Base-by-base conservation (phyloP, 345 rosid genomes). In the Eucalyptus rudis region DNA sequence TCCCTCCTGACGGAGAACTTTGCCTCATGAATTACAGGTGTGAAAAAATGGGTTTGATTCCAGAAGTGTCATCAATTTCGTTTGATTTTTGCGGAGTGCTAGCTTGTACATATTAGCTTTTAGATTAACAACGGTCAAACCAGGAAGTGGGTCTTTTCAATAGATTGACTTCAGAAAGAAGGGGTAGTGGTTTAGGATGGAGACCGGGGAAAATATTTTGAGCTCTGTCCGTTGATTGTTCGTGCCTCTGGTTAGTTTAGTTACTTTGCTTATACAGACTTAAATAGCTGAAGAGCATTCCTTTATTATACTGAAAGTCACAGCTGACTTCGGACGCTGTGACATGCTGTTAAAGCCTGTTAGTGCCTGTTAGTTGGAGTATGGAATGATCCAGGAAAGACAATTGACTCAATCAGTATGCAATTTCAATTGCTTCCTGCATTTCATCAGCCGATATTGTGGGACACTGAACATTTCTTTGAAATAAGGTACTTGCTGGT, bases 21-120 rank as follows among this genome's bases (percentile, higher is more conserved):
- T 95, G 95, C 92, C 99, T 97, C 92, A 96, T 98, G 99, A 97
- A 96, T 93, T 95, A 98, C 95, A 96, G 98, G 99, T 94, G 36
- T 25, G 90, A 40, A 76, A 14, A 64, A 19, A 36, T 76, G 47
- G 7, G 47, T 76, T 76, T 25, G 25, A 5, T 76, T 76, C 83
- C 29, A 13, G 47, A 20, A 40, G 47, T 20, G 13, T 20, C 84
- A 10, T 11, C 84, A 40, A 40, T 76, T 43, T 36, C 29, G 9
- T 43, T 76, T 19, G 83, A 76, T 40, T 19, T 76, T 36, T 36
- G 25, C 24, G 3, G 29, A 3, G 47, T 76, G 47, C 29, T 76
- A 76, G 47, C 47, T 76, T 36, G 47, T 76, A 36, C 47, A 76
- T 10, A 40, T 20, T 22, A 40, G 83, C 83, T 76, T 40, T 20